Evolutionary conservation across 2,329 filamentous ascomycete genomes (phyloP).

Genomic region (Fusarium paranaense): DNA sequence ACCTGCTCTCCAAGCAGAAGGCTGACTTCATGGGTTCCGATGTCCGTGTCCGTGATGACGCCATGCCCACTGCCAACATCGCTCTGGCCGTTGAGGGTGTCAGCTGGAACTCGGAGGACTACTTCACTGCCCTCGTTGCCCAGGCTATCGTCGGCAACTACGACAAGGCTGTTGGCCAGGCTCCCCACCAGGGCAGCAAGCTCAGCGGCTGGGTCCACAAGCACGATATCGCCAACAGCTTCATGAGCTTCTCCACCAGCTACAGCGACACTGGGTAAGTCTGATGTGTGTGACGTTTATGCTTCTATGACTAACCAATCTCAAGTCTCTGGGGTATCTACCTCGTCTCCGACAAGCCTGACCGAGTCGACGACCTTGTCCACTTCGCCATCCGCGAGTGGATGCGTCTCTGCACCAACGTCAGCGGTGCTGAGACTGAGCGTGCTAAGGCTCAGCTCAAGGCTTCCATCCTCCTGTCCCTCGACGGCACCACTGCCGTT

Average conservation of each 20-base stretch:
- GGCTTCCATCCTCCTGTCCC: slow-evolving; percentile 95
- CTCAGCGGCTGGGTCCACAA: slow-evolving; percentile 95
- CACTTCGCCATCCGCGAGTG: slow-evolving; percentile 99
- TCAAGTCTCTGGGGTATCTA: slow-evolving; percentile 98
- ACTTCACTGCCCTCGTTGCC: slow-evolving; percentile 97
- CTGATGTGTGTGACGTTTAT: neutral
- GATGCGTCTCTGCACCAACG: slow-evolving; percentile 91
- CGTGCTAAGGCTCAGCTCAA: slow-evolving; percentile 99
- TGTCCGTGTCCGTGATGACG: slow-evolving; percentile 95
- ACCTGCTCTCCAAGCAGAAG: slow-evolving; percentile 83
- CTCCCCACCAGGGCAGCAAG: slow-evolving; percentile 97
- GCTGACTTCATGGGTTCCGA: slow-evolving; percentile 98
- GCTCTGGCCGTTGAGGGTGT: slow-evolving; percentile 99
- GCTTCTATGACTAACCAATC: slow-evolving; percentile 39
- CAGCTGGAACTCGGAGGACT: slow-evolving; percentile 99
- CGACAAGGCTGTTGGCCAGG: slow-evolving; percentile 98
- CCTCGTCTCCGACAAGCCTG: slow-evolving; percentile 90
- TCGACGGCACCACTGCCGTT: slow-evolving; percentile 96
- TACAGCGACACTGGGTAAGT: slow-evolving; percentile 98
- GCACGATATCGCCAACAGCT: slow-evolving; percentile 97
- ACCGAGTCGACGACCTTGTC: slow-evolving; percentile 90
- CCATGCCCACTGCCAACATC: slow-evolving; percentile 95
- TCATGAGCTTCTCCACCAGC: slow-evolving; percentile 99
- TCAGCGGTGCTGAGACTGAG: slow-evolving; percentile 91
- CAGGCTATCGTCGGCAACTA: slow-evolving; percentile 99